Base-by-base conservation (phyloP, 176 grass and related monocot genomes). In the Lolium perenne region DNA sequence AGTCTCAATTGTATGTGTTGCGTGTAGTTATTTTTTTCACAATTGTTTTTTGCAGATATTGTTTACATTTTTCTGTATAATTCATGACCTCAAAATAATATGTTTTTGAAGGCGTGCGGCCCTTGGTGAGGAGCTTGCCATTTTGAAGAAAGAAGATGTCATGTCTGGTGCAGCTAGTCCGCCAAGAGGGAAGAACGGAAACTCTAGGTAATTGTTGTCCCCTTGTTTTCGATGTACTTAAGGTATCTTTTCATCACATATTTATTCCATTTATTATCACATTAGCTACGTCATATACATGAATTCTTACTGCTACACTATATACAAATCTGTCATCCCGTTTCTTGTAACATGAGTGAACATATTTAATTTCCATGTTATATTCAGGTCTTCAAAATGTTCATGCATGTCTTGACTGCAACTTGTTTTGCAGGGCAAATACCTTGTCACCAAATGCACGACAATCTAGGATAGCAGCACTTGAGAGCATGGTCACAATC, bases 401-500 rank as follows among this genome's bases (percentile, higher is more conserved):
- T 59, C 62, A 74, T 78, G 70, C 50, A 74, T 84, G 62, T 78
- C 59, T 85, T 93, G 62, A 35, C 50, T 77, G 5, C 10, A 20
- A 63, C 85, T 82, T 89, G 3, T 74, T 65, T 86, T 41, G 57
- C 80, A 99, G 97, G 89, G 17, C 88, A 85, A 93, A 84, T 62
- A 91, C 73, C 67, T 90, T 99, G 87, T 93, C 97, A 78, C 92
- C 92, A 66, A 93, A 91, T 81, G 97, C 94, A 75, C 94, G 94
- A 70, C 87, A 88, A 89, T 85, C 97, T 64, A 92, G 97, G 83
- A 97, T 94, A 83, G 75, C 92, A 82, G 91, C 97, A 79, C 88
- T 99, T 80, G 97, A 99, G 80, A 99, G 91, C 84, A 99, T 99
- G 97, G 90, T 99, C 74, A 94, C 88, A 85, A 96, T 99, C 25